Evolutionary conservation across 139 green algal genomes (phyloP).

Genomic region (Picochlorum sp.): DNA sequence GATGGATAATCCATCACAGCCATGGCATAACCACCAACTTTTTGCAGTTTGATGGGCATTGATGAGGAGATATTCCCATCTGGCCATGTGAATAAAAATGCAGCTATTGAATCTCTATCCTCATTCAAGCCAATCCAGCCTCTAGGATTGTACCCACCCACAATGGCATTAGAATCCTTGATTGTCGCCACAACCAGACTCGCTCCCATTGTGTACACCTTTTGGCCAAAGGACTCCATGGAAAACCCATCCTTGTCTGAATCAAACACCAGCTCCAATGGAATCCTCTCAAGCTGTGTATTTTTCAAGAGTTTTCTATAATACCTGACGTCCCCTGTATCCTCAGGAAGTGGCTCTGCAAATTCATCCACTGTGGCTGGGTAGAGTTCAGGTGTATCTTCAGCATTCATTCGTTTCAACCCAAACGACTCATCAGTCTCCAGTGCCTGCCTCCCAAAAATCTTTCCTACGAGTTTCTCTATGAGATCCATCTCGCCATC

Average conservation of each 20-base stretch:
- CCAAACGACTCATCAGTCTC: conserved; percentile 48
- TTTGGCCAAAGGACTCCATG: conserved; percentile 45
- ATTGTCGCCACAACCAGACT: conserved; percentile 20
- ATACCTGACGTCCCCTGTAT: conserved; percentile 27
- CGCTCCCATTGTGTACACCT: conserved; percentile 52
- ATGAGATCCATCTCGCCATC: conserved; percentile 33
- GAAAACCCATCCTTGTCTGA: conserved; percentile 53
- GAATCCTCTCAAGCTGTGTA: conserved; percentile 52
- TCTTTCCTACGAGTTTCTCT: conserved; percentile 30
- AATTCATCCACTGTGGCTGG: conserved; percentile 37
- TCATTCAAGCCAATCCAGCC: conserved; percentile 59
- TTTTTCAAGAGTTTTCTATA: conserved; percentile 54
- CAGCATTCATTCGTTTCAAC: conserved; percentile 45
- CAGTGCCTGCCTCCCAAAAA: conserved; percentile 56
- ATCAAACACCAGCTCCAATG: conserved; percentile 49
- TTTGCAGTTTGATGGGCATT: conserved; percentile 53
- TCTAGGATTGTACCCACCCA: conserved; percentile 64
- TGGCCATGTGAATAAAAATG: conserved; percentile 70
- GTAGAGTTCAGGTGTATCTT: conserved; percentile 41
- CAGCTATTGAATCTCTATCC: conserved; percentile 49
- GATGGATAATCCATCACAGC: conserved; percentile 53
- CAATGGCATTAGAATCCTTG: conserved; percentile 39
- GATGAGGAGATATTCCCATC: conserved; percentile 34
- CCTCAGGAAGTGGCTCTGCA: conserved; percentile 39
- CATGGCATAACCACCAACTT: conserved; percentile 48